A percentile compares a stretch with the other conserved stretches of the same genome.
phyloP scores from a whole-genome alignment of 2,329 filamentous ascomycete genomes.

The Fusarium irregulare region DNA sequence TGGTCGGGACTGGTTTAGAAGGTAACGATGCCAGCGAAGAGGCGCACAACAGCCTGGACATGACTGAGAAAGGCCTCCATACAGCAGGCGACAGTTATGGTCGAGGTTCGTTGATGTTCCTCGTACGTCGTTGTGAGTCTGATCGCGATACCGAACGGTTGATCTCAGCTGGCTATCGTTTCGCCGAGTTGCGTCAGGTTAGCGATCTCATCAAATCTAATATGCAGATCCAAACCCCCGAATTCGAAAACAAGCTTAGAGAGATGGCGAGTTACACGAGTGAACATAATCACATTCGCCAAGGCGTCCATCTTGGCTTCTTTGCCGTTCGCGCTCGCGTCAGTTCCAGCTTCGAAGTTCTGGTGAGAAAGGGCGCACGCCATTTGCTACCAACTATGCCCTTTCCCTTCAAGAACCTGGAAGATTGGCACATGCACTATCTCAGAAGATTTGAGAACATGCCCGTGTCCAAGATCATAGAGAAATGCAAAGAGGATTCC shows the following conservation, averaged over 20 bases:
- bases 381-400: conserved; percentile 71
- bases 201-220: conserved; percentile 74
- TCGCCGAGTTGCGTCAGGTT: conserved; percentile 76
- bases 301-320: conserved; percentile 68
- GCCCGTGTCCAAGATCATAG: conserved; percentile 50
- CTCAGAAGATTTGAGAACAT: conserved; percentile 62
- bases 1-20: conserved; percentile 22
- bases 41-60: conserved; percentile 46
- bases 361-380: conserved; percentile 66
- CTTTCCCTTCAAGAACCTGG: conserved; percentile 64
- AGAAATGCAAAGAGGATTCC: conserved; percentile 51
- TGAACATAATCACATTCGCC: conserved; percentile 58
- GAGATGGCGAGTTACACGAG: conserved; percentile 71
- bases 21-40: conserved; percentile 27
- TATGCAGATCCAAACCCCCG: conserved; percentile 76
- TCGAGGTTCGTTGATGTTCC: conserved; percentile 82
- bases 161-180: conserved; percentile 80
- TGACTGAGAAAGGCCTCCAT: conserved; percentile 56
- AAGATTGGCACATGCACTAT: conserved; percentile 66
- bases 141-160: conserved; percentile 71
- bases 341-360: conserved; percentile 69
- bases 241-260: conserved; percentile 70
- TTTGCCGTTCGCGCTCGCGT: conserved; percentile 67
- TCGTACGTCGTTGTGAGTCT: conserved; percentile 72
- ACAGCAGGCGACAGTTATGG: conserved; percentile 60